Base-by-base conservation (phyloP, 2,329 filamentous ascomycete genomes). In the Microdochium nivale region DNA sequence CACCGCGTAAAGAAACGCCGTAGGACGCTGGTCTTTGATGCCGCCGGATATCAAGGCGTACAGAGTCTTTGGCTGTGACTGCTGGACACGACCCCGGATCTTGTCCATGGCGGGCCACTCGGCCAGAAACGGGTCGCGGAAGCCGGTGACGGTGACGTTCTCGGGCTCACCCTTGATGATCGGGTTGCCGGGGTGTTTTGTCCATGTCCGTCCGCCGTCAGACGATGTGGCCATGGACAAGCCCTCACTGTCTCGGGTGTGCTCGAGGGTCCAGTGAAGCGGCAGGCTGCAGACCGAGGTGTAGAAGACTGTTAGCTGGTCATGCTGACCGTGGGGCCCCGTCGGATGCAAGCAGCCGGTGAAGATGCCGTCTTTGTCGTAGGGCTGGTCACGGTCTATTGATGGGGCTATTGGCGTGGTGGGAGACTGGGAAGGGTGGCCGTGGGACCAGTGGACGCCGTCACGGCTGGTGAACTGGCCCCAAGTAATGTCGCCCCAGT, bases 301-400 rank as follows among this genome's bases (percentile, higher is more conserved):
- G 52, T 71, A 71, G 3, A 70, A 55, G 3, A 64, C 56, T 10
- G 60, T 65, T 13, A 70, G 55, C 24, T 63, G 59, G 9, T 52
- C 59, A 11, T 60, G 51, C 32, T 75, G 68, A 30, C 74, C 75
- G 3, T 69, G 56, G 0, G 75, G 60, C 13, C 76, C 77, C 8
- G 75, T 71, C 1, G 77, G 72, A 54, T 73, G 70, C 3, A 70
- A 68, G 35, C 73, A 76, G 3, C 77, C 77, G 3, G 72, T 76
- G 59, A 80, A 80, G 30, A 79, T 73, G 1, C 77, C 76, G 13
- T 78, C 65, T 1, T 71, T 67, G 52, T 80, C 73, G 57, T 79
- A 79, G 8, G 65, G 62, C 40, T 65, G 66, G 63, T 51, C 57
- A 5, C 40, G 40, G 21, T 44, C 40, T 44, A 44, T 44, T 44